phyloP scores from a whole-genome alignment of 2,329 filamentous ascomycete genomes.

The Ilyonectria mors-panacis region DNA sequence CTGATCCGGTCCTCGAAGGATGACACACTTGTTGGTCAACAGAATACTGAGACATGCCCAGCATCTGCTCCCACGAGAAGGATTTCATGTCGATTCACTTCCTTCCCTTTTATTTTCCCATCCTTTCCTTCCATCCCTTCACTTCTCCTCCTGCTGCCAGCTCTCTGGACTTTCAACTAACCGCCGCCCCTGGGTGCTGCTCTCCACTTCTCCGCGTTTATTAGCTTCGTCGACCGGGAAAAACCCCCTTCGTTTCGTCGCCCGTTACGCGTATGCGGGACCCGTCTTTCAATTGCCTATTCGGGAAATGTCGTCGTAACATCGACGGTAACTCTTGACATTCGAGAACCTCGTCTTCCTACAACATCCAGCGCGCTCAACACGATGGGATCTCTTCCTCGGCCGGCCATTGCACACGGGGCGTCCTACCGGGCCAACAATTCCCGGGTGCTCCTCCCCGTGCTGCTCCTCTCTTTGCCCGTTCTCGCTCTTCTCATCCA shows the following conservation, averaged over 20 bases:
- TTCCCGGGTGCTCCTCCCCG: constrained; percentile 18
- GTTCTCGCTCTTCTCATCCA: constrained; percentile 38
- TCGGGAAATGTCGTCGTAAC: constrained; percentile 8
- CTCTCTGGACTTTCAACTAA: not conserved
- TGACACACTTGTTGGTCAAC: not conserved
- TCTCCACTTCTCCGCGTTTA: constrained; percentile 10
- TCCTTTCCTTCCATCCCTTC: not conserved
- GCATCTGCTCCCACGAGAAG: not conserved
- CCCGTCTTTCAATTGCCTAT: not conserved
- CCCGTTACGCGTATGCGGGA: not conserved
- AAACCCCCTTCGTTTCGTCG: not conserved
- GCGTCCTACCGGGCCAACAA: constrained; percentile 24
- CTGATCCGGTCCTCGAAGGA: not conserved
- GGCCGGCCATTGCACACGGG: constrained; percentile 6
- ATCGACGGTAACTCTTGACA: not conserved
- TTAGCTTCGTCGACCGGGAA: not conserved
- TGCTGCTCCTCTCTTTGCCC: constrained; percentile 34
- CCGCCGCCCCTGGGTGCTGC: not conserved
- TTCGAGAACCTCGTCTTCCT: not conserved
- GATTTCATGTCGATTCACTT: not conserved
- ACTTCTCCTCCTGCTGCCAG: not conserved
- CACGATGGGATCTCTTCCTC: constrained; percentile 34
- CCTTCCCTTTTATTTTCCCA: not conserved
- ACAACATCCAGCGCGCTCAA: not conserved
- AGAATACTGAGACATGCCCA: not conserved